These are phyloP conservation scores for Fraxinus nigra DNA, from an alignment of 305 asterid genomes.

Conservation along the genomic window DNA sequence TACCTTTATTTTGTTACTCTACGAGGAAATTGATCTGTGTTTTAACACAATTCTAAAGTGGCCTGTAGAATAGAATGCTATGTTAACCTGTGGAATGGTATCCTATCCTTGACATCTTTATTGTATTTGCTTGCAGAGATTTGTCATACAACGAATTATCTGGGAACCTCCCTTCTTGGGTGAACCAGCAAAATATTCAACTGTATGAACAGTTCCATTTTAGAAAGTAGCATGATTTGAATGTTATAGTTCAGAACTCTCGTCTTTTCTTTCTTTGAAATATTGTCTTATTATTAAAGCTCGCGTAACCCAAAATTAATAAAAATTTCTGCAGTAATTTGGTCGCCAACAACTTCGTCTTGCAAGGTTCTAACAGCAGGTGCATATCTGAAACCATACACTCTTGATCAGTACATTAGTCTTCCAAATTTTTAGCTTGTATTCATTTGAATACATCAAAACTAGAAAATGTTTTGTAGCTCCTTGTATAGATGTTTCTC, in stretches of 20 bases:
- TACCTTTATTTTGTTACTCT: neutral
- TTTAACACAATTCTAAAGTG: neutral
- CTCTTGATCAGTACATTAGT: neutral
- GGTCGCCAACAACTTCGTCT: neutral
- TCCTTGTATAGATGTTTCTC: neutral
- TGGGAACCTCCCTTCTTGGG: neutral
- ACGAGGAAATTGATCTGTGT: neutral
- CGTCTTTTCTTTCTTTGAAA: neutral
- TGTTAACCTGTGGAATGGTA: neutral
- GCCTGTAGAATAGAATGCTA: neutral
- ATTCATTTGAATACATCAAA: neutral
- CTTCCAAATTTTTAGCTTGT: neutral
- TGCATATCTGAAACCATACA: neutral
- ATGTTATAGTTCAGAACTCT: neutral
- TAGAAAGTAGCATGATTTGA: too few relatives aligned
- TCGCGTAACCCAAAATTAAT: neutral
- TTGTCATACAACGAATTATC: neutral
- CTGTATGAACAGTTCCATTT: neutral
- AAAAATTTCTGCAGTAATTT: neutral
- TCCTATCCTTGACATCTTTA: neutral
- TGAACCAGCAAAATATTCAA: neutral
- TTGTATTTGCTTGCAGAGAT: neutral
- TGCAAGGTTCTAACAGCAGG: neutral
- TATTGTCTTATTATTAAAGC: neutral
- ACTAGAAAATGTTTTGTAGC: neutral